Percentiles rank a stretch among this genome's conserved stretches.
phyloP scores from a whole-genome alignment of 2,329 filamentous ascomycete species.

The Pseudogymnoascus sp. region DNA sequence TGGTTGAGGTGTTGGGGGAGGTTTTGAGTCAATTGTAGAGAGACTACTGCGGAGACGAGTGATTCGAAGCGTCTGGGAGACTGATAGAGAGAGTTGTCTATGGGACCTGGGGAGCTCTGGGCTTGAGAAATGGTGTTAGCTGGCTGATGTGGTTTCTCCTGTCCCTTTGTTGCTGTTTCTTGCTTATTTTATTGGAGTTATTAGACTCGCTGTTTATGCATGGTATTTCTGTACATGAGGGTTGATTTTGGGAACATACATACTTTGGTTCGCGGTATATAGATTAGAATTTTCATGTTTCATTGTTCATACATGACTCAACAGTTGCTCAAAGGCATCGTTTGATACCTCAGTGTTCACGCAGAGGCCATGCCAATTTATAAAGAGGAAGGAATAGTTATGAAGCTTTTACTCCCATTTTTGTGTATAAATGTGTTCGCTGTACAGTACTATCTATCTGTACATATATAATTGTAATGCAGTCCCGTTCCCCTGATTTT shows the following conservation, averaged over 20 bases:
- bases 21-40: not conserved
- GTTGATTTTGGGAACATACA: not conserved
- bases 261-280: not conserved
- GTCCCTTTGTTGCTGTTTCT: not conserved
- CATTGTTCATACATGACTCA: not conserved
- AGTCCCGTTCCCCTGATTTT: not conserved
- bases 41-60: not conserved
- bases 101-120: not conserved
- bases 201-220: not conserved
- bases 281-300: not conserved
- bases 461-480: not conserved
- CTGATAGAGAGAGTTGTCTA: not conserved
- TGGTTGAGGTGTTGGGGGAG: constrained; percentile 10
- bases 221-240: not conserved
- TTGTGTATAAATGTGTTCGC: not conserved
- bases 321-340: not conserved
- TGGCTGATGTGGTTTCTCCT: not conserved
- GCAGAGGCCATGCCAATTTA: no score
- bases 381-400: no score
- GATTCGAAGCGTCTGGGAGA: not conserved
- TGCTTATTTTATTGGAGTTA: not conserved
- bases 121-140: not conserved
- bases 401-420: no score
- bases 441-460: not conserved
- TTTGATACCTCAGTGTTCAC: no score